phyloP scores from a whole-genome alignment of 805 yeast species.

The Candida sanyiensis region DNA sequence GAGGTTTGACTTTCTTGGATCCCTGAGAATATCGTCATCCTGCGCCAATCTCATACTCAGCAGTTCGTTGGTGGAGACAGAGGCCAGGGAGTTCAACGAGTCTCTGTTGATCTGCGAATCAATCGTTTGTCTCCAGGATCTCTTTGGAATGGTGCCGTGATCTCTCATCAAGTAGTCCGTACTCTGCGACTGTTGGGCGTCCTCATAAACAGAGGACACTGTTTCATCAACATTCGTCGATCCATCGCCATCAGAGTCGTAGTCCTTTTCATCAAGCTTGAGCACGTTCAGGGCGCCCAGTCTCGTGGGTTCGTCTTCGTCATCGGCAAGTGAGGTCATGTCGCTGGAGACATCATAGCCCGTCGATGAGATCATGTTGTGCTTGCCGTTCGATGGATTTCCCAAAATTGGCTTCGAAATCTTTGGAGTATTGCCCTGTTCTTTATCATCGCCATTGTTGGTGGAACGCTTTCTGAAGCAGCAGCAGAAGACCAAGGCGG shows the following conservation, averaged over 20 bases:
- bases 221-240: constrained; percentile 45
- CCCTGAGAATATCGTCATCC: constrained; percentile 41
- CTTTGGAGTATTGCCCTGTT: constrained; percentile 25
- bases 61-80: constrained; percentile 80
- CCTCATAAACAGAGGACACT: constrained; percentile 30
- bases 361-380: constrained; percentile 23
- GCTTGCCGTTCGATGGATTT: constrained; percentile 32
- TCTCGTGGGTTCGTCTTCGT: constrained; percentile 29
- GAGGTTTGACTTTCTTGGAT: constrained; percentile 36
- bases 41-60: constrained; percentile 74
- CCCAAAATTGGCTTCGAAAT: constrained; percentile 37
- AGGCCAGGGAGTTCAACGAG: constrained; percentile 67
- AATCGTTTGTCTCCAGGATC: constrained; percentile 53
- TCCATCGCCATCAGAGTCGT: constrained; percentile 32
- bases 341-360: constrained; percentile 25
- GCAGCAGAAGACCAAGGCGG: constrained; percentile 46
- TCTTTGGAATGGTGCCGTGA: constrained; percentile 29
- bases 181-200: constrained; percentile 35
- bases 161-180: constrained; percentile 33
- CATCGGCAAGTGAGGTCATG: constrained; percentile 28
- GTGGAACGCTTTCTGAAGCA: constrained; percentile 44
- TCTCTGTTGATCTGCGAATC: constrained; percentile 40
- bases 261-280: constrained; percentile 40
- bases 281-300: constrained; percentile 46
- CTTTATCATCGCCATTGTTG: constrained; percentile 26